Evolutionary conservation across 768 basidiomycete genomes (phyloP).

Genomic region (Mycena haematopus): DNA sequence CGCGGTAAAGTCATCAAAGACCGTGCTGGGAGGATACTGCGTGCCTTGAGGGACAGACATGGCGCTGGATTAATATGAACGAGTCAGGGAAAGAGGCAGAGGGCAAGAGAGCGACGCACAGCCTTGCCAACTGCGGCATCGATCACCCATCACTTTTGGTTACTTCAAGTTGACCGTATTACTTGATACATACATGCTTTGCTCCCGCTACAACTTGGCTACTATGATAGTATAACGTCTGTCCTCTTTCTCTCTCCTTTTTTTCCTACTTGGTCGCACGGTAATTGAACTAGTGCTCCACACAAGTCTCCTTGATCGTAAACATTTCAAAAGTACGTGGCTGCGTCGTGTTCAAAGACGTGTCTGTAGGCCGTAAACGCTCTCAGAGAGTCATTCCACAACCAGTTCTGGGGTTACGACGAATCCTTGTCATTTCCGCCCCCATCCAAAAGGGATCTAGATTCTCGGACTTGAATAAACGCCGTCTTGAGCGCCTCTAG

Average conservation of each 20-base stretch:
- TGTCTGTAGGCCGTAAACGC: no score
- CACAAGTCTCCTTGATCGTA: not conserved
- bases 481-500: no score
- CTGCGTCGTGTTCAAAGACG: constrained; percentile 2
- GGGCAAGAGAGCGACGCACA: not conserved
- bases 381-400: not conserved
- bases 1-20: constrained; percentile 32
- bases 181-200: no score
- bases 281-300: not conserved
- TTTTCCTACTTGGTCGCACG: not conserved
- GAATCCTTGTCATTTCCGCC: no score
- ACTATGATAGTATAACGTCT: no score
- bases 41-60: constrained; percentile 27
- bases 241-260: no score
- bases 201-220: no score
- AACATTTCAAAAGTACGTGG: constrained; percentile 16
- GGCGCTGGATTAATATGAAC: constrained; percentile 23
- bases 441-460: no score
- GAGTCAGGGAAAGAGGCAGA: constrained; percentile 9
- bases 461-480: no score
- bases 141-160: no score
- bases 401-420: not conserved
- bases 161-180: no score
- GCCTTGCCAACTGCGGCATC: no score
- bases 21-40: constrained; percentile 25